A percentile compares a stretch with the other conserved stretches of the same genome.
Conservation (phyloP, 2,329 filamentous ascomycete genomes). For the Monosporascus sp. region DNA sequence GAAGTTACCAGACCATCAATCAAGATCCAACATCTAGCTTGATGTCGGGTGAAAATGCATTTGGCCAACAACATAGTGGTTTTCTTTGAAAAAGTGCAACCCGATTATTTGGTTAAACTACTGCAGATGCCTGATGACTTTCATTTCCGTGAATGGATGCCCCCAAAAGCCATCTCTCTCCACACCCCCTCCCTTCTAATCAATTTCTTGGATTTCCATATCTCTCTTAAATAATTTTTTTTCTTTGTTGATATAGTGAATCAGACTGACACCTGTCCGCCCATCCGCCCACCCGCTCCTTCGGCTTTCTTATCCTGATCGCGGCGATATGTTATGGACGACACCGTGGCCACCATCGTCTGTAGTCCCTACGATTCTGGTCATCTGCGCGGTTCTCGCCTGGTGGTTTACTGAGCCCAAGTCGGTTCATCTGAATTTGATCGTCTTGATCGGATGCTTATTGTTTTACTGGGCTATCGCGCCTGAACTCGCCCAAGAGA, state of each 20-base stretch:
- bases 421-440: slow-evolving; percentile 35
- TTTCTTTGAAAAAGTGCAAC: too few relatives aligned
- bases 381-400: slow-evolving; percentile 35
- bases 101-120: too few relatives aligned
- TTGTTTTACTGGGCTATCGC: slow-evolving; percentile 37
- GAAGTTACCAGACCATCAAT: too few relatives aligned
- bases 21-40: too few relatives aligned
- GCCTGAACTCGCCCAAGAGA: slow-evolving; percentile 33
- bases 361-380: slow-evolving; percentile 36
- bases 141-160: too few relatives aligned
- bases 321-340: slow-evolving; percentile 43
- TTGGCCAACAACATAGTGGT: too few relatives aligned
- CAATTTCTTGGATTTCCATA: too few relatives aligned
- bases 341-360: slow-evolving; percentile 36
- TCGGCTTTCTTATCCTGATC: slow-evolving; percentile 21
- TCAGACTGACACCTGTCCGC: slow-evolving; percentile 1
- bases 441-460: slow-evolving; percentile 33
- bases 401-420: slow-evolving; percentile 42
- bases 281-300: slow-evolving; percentile 1
- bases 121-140: too few relatives aligned
- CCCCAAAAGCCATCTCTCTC: too few relatives aligned
- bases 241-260: slow-evolving; percentile 14
- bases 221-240: neutral
- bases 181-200: too few relatives aligned
- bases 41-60: too few relatives aligned